Evolutionary conservation across 2,329 filamentous ascomycete species (phyloP).

Genomic region (Cordyceps cateniannulata): DNA sequence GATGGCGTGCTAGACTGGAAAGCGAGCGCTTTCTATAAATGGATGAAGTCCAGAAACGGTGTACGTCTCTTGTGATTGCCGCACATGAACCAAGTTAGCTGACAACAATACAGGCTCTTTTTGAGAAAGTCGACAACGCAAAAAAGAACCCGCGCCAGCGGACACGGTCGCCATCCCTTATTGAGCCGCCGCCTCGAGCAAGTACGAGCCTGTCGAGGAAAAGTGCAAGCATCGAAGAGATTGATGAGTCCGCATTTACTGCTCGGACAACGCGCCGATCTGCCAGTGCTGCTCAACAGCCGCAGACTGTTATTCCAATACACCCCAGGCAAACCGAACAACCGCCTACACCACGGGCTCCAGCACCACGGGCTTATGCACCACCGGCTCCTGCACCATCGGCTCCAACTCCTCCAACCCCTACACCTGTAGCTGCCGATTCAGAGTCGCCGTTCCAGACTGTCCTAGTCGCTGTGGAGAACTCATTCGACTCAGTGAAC

Average conservation of each 20-base stretch:
- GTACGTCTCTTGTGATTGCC: constrained; percentile 25
- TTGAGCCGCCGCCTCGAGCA: background rate
- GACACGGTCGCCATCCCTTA: constrained; percentile 1
- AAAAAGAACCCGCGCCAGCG: constrained; percentile 18
- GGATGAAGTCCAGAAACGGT: constrained; percentile 35
- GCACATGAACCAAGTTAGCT: background rate
- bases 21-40: constrained; percentile 41
- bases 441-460: constrained; percentile 2
- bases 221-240: constrained; percentile 14
- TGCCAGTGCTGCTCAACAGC: background rate
- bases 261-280: background rate
- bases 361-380: no score
- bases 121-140: constrained; percentile 18
- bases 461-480: constrained; percentile 1
- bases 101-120: constrained; percentile 20
- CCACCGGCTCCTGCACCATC: no score
- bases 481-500: background rate
- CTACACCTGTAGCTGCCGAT: background rate
- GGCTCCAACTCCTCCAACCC: background rate
- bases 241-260: constrained; percentile 1
- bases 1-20: constrained; percentile 33
- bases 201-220: constrained; percentile 10
- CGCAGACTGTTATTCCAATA: background rate
- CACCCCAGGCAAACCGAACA: background rate
- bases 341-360: background rate